Base-by-base conservation (phyloP, 306 rosid genomes). In the Echinosophora koreensis region DNA sequence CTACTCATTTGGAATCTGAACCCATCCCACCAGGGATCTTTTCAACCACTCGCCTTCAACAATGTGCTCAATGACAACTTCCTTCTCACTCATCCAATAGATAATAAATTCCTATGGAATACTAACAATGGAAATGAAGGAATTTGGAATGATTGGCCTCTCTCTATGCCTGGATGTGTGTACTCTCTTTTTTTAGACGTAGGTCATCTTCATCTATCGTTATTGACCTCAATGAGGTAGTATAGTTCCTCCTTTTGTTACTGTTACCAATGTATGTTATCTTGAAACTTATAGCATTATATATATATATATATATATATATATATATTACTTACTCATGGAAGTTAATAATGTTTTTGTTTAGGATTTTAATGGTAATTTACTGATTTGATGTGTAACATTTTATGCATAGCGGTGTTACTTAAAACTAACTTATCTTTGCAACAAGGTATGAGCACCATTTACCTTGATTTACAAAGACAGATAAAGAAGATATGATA, bases 281-380 rank as follows among this genome's bases (percentile, higher is more conserved):
- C 27, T 12, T 3, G 50, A 60, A 61, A 69, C 60, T 7, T 69
- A 60, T 28, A 30, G 2, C 22, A 22, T 22, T 22, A 22, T 22
- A 22, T 22, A n/a, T n/a, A n/a, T n/a, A n/a, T n/a, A n/a, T 22
- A 22, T 22, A 22, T 22, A 22, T 22, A 22, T 22, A 22, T 42
- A 49, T 39, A 9, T n/a, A 55, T 54, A 56, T 66, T 56, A 55
- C 66, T 28, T 11, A 42, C 56, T 37, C 54, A 65, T 39, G 8
- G 2, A 54, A 46, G 35, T 66, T 55, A 66, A 42, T 16, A 15
- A 65, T 41, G 49, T 1, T 12, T 35, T 32, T 34, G 9, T 13
- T 34, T 38, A 14, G 52, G 16, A 60, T 30, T 73, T 73, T 63
- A 63, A 35, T 17, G 71, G 58, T 16, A 76, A 44, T 32, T 41